Percentiles rank a stretch among this genome's conserved stretches.
These are phyloP conservation scores for Ramaria sp. DNA, from an alignment of 768 basidiomycete species.

Conservation along the genomic window DNA sequence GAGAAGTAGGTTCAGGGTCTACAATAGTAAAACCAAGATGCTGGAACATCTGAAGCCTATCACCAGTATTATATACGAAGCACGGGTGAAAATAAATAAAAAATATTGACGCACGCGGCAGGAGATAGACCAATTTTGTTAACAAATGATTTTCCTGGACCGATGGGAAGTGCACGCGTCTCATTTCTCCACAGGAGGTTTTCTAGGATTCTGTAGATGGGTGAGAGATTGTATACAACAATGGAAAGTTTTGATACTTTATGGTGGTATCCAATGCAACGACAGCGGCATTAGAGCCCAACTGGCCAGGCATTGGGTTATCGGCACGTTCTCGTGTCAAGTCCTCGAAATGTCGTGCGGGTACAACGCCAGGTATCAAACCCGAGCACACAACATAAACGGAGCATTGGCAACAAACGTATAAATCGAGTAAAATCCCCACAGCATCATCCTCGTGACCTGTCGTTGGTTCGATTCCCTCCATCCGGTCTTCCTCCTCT, in stretches of 20 bases:
- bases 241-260: conserved; percentile 32
- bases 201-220: conserved; percentile 49
- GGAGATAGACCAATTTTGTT: conserved; percentile 56
- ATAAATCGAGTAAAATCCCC: conserved; percentile 51
- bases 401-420: conserved; percentile 78
- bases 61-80: conserved; percentile 10
- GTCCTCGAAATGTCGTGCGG: conserved; percentile 48
- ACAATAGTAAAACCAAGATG: conserved; percentile 24
- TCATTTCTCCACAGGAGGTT: conserved; percentile 69
- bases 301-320: conserved; percentile 47
- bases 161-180: conserved; percentile 41
- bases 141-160: conserved; percentile 40
- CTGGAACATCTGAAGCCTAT: conserved; percentile 32
- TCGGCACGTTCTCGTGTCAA: conserved; percentile 48
- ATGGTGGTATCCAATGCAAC: conserved; percentile 56
- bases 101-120: conserved; percentile 36
- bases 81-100: conserved; percentile 2
- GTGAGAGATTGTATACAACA: conserved; percentile 10
- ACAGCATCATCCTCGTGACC: conserved; percentile 12
- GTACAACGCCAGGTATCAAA: conserved; percentile 64
- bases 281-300: conserved; percentile 41
- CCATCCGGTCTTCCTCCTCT: conserved; percentile 41
- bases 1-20: conserved; percentile 12
- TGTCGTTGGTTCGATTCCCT: conserved; percentile 26
- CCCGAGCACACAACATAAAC: conserved; percentile 60